These are phyloP conservation scores for Lupinus albus DNA, from an alignment of 306 rosid genomes.

Conservation along the genomic window DNA sequence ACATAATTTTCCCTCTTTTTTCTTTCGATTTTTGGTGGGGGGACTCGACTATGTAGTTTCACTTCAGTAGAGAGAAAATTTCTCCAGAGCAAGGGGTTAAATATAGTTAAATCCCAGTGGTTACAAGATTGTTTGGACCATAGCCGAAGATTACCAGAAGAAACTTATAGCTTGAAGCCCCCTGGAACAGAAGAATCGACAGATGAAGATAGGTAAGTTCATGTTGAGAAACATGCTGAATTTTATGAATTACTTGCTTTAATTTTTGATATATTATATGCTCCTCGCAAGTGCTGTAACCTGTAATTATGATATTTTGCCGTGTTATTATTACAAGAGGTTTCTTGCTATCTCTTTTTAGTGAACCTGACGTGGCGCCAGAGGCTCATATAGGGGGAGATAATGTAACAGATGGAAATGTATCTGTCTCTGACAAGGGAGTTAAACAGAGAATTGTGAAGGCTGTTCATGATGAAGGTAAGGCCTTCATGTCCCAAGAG, in stretches of 20 bases:
- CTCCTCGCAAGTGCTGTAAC: conserved; percentile 13
- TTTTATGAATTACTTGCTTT: conserved; percentile 27
- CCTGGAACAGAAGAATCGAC: conserved; percentile 49
- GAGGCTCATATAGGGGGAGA: conserved; percentile 39
- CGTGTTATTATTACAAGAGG: not conserved
- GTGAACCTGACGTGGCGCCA: conserved; percentile 50
- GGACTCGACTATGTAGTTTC: conserved; percentile 51
- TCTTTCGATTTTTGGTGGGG: conserved; percentile 23
- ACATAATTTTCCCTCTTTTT: not conserved
- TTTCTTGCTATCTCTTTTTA: conserved; percentile 39
- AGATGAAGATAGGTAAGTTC: conserved; percentile 64
- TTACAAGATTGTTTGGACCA: conserved; percentile 71
- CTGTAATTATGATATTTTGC: conserved; percentile 15
- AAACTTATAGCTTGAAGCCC: conserved; percentile 70
- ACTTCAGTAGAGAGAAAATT: conserved; percentile 52
- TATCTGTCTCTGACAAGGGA: conserved; percentile 38
- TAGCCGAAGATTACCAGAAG: conserved; percentile 68
- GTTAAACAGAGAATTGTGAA: conserved; percentile 41
- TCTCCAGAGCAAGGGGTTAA: conserved; percentile 58
- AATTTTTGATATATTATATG: conserved; percentile 10
- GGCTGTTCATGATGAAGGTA: conserved; percentile 40
- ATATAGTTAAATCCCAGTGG: conserved; percentile 77
- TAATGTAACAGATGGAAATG: conserved; percentile 33
- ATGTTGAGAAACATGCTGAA: conserved; percentile 13
- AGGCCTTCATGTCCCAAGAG: conserved; percentile 43